Percentiles rank a stretch among this genome's conserved stretches.
Conservation (phyloP, 345 rosid genomes). For the Euclidium syriacum region DNA sequence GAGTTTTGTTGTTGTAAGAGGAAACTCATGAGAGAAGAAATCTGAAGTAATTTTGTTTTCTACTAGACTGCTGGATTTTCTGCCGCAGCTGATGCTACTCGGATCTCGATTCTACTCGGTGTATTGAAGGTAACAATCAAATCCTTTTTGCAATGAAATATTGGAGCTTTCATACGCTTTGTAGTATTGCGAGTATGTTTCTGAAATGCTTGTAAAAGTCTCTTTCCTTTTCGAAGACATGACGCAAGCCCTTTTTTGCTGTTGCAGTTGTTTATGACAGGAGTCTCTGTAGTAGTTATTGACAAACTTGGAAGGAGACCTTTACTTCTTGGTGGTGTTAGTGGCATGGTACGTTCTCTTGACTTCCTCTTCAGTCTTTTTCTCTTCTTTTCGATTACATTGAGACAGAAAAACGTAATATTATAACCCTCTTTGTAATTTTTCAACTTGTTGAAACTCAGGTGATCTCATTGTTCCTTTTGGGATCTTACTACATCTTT, state of each 20-base stretch:
- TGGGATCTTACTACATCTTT: conserved; percentile 90
- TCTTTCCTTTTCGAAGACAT: neutral
- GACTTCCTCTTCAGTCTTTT: neutral
- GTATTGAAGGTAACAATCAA: conserved; percentile 56
- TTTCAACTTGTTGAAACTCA: conserved; percentile 33
- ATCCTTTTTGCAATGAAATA: too few relatives aligned
- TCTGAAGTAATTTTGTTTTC: conserved; percentile 13
- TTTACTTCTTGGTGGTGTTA: conserved; percentile 82
- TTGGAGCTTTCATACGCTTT: too few relatives aligned
- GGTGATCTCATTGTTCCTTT: conserved; percentile 78
- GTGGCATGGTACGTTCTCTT: conserved; percentile 71
- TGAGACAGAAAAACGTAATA: neutral
- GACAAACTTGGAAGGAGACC: conserved; percentile 97
- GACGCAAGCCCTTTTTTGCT: neutral
- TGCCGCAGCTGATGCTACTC: conserved; percentile 93
- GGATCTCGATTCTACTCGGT: conserved; percentile 90
- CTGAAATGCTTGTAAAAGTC: neutral
- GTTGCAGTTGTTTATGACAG: conserved; percentile 88
- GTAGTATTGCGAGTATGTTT: neutral
- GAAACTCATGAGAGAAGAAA: neutral
- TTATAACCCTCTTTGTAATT: too few relatives aligned
- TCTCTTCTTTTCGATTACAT: neutral
- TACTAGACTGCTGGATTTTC: conserved; percentile 90
- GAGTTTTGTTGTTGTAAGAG: neutral
- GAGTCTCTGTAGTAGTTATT: conserved; percentile 70